Conservation (phyloP, 1,139 yeast genomes). For the Sugiyamaella japonica region DNA sequence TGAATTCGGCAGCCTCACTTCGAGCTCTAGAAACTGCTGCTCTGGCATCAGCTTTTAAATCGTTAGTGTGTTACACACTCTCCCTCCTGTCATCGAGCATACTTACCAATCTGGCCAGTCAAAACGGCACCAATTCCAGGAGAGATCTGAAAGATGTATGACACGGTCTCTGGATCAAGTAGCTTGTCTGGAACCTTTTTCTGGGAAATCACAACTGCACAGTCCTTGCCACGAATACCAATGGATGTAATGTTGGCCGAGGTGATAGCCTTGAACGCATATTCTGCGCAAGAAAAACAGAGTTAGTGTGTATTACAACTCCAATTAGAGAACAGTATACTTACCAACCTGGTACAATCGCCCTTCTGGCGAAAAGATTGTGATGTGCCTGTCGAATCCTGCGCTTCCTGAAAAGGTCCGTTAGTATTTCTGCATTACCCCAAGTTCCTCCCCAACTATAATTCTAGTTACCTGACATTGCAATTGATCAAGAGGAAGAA, state of each 20-base stretch:
- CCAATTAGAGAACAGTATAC: slow-evolving; percentile 16
- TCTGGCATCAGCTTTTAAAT: slow-evolving; percentile 68
- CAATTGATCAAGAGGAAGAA: slow-evolving; percentile 7
- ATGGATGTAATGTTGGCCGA: slow-evolving; percentile 87
- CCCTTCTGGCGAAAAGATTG: slow-evolving; percentile 98
- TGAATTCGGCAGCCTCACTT: slow-evolving; percentile 90
- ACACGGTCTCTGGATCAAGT: slow-evolving; percentile 79
- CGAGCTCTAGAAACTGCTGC: slow-evolving; percentile 88
- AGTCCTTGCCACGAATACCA: slow-evolving; percentile 83
- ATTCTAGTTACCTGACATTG: slow-evolving; percentile 13
- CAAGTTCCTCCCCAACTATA: slow-evolving; percentile 1
- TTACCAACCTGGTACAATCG: slow-evolving; percentile 86
- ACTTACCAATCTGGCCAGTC: slow-evolving; percentile 77
- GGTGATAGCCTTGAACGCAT: slow-evolving; percentile 96
- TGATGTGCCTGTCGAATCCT: slow-evolving; percentile 97
- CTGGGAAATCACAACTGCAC: slow-evolving; percentile 89
- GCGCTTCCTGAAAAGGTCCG: slow-evolving; percentile 44
- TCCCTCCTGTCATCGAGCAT: neutral
- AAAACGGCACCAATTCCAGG: slow-evolving; percentile 86
- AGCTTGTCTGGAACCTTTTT: slow-evolving; percentile 95
- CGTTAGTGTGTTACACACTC: slow-evolving; percentile 1
- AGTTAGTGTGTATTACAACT: neutral
- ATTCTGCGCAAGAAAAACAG: slow-evolving; percentile 45
- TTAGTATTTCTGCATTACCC: neutral
- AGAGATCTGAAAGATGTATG: slow-evolving; percentile 81